A percentile compares a stretch with the other conserved stretches of the same genome.
phyloP scores from a whole-genome alignment of 768 basidiomycete genomes.

The Imleria badia region DNA sequence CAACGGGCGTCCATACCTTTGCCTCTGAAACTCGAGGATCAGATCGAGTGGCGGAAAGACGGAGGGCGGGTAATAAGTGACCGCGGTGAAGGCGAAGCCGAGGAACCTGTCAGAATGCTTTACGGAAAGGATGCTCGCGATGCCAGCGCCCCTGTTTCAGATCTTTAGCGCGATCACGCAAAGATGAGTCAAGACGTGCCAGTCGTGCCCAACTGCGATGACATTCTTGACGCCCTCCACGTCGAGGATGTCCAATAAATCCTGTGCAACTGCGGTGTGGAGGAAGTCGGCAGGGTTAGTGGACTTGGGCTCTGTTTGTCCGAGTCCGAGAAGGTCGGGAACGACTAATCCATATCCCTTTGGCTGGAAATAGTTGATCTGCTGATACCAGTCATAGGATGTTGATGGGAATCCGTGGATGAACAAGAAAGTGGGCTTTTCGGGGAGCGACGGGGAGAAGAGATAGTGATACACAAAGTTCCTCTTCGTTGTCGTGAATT shows the following conservation, averaged over 20 bases:
- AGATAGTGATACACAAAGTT: slow-evolving; percentile 39
- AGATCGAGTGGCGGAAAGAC: slow-evolving; percentile 27
- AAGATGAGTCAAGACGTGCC: slow-evolving; percentile 20
- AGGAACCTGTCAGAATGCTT: slow-evolving; percentile 41
- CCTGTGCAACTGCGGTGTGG: slow-evolving; percentile 27
- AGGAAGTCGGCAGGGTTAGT: slow-evolving; percentile 27
- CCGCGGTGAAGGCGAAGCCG: slow-evolving; percentile 38
- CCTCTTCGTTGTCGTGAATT: slow-evolving; percentile 37
- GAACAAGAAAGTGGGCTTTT: slow-evolving; percentile 41
- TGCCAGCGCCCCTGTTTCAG: slow-evolving; percentile 34
- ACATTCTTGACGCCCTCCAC: slow-evolving; percentile 32
- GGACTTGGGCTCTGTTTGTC: slow-evolving; percentile 44
- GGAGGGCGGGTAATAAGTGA: slow-evolving; percentile 34
- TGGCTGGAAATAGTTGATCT: slow-evolving; percentile 38
- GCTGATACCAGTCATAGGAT: slow-evolving; percentile 42
- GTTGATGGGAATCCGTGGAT: slow-evolving; percentile 47
- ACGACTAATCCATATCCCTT: slow-evolving; percentile 45
- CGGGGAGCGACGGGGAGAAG: slow-evolving; percentile 21
- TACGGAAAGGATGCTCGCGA: slow-evolving; percentile 37
- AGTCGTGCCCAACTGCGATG: slow-evolving; percentile 43
- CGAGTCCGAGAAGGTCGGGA: slow-evolving; percentile 50
- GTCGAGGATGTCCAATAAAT: slow-evolving; percentile 41
- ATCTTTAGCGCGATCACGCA: background rate
- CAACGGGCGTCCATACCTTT: slow-evolving; percentile 36
- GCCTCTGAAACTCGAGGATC: slow-evolving; percentile 25